Conservation (phyloP, 257 asterid species). For the Primulina eburnea region DNA sequence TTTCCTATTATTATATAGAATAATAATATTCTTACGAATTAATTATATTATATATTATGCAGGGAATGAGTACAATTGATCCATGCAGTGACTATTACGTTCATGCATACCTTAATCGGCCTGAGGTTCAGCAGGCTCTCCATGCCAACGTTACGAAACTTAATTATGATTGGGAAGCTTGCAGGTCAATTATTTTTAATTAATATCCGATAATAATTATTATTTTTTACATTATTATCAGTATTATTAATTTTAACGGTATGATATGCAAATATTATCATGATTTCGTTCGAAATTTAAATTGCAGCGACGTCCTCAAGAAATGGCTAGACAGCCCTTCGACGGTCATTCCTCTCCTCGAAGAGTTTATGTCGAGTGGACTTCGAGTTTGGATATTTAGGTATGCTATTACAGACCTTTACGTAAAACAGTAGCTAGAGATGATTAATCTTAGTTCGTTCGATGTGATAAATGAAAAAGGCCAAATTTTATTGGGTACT, state of each 20-base stretch:
- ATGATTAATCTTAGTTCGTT: no score
- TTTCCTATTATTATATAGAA: not conserved
- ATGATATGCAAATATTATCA: no score
- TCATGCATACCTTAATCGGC: conserved; percentile 53
- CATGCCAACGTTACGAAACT: conserved; percentile 82
- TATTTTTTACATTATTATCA: not conserved
- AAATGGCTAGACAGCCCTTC: conserved; percentile 56
- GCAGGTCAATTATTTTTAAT: conserved; percentile 45
- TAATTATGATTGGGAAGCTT: conserved; percentile 57
- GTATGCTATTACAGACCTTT: conserved; percentile 25
- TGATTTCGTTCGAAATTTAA: not conserved
- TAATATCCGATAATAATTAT: not conserved
- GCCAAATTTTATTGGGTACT: no score
- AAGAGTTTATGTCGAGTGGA: conserved; percentile 51
- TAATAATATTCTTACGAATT: not conserved
- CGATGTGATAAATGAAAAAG: no score
- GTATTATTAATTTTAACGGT: not conserved
- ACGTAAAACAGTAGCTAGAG: no score
- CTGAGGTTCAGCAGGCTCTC: conserved; percentile 73
- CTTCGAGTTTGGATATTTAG: conserved; percentile 77
- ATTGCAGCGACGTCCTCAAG: conserved; percentile 46
- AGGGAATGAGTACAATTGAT: conserved; percentile 38
- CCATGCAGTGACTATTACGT: conserved; percentile 72
- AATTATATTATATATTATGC: conserved; percentile 9
- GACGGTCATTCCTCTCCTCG: conserved; percentile 56